These are phyloP conservation scores for Cornus controversa DNA, from an alignment of 148 eudicot species.

Conservation along the genomic window DNA sequence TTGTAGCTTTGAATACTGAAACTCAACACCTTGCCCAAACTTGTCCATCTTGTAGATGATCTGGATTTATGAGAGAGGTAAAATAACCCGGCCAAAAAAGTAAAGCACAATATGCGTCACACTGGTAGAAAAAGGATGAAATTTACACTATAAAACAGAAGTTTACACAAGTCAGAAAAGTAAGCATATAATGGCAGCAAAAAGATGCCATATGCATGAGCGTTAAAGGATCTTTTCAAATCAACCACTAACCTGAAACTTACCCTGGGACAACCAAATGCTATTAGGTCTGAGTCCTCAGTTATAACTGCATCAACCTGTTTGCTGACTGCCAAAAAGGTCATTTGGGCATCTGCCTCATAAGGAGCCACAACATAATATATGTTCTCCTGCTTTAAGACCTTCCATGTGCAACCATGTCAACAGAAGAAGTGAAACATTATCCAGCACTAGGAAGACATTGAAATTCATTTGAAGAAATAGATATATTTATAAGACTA, in stretches of 20 bases:
- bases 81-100: neutral
- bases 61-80: conserved; percentile 33
- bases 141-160: neutral
- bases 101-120: neutral
- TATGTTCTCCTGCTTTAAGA: conserved; percentile 71
- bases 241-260: conserved; percentile 23
- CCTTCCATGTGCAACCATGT: conserved; percentile 42
- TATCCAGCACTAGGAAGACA: neutral
- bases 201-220: neutral
- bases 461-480: neutral
- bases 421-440: neutral
- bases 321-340: conserved; percentile 76
- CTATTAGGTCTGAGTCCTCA: conserved; percentile 94
- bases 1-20: conserved; percentile 54
- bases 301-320: conserved; percentile 93
- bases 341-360: conserved; percentile 99
- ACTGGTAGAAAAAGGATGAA: neutral
- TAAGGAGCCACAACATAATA: conserved; percentile 88
- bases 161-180: neutral
- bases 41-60: conserved; percentile 99
- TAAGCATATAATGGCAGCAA: neutral
- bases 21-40: conserved; percentile 92
- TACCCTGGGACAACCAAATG: conserved; percentile 97
- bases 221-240: neutral
- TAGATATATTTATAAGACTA: no score